Base-by-base conservation (phyloP, 345 rosid species). In the Boechera divaricarpa region DNA sequence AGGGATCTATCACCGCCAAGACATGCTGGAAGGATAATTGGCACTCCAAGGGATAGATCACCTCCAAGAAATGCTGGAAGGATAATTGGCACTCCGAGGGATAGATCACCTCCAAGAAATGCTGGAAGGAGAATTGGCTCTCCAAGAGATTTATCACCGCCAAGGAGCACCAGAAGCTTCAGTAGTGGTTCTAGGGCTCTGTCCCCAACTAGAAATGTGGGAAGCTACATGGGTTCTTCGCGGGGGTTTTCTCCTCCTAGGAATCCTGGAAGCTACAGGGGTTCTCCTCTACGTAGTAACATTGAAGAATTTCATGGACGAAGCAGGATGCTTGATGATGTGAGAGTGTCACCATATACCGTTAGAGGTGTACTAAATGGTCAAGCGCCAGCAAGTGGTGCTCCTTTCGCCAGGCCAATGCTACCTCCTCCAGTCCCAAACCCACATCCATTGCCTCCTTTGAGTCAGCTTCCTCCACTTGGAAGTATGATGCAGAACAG, bases 1-100 rank as follows among this genome's bases (percentile, higher is more conserved):
- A 82, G 90, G 84, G 96, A 73, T 28, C 57, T 82, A 41, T 87
- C 96, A 12, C 93, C 90, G 6, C 85, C 84, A 16, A 62, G 70
- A 33, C 24, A 6, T 41, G 0, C 16, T 7, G 49, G 44, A 63
- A 69, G 75, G 47, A 15, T 42, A 3, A 24, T 70, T 9, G 65
- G 65, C 3, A 7, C 0, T 54, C 35, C 58, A 29, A 69, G 80
- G 51, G 64, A 26, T 41, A 41, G 28, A 35, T 63, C 79, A 68
- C 72, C 73, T 0, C 63, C 56, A 60, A 76, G 69, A 45, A 69
- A 21, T 21, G 1, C n/a, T 53, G 68, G 77, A 63, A 73, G 67
- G 6, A 12, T 53, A 8, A 39, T 18, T 24, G 44, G 54, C 33
- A 7, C 6, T 51, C 24, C 44, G 4, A 73, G 77, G 26, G 70